phyloP scores from a whole-genome alignment of 2,329 filamentous ascomycete genomes.

The Exophiala mesophila region DNA sequence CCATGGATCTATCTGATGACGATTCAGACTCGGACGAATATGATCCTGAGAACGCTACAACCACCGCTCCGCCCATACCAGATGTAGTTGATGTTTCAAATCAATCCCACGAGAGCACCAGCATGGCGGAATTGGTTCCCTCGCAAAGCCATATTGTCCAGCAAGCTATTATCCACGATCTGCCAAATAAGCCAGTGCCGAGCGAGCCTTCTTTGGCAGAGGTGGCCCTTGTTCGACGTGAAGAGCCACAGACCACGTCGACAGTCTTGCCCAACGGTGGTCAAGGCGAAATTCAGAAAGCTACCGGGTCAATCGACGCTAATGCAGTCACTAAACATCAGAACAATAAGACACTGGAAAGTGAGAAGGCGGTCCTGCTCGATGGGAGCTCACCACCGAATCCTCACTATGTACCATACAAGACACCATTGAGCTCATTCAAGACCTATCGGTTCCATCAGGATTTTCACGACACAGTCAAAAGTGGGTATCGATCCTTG shows the following conservation, averaged over 20 bases:
- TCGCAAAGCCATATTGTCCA: no score
- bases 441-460: conserved; percentile 88
- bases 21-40: conserved; percentile 26
- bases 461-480: conserved; percentile 62
- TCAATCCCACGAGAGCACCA: no score
- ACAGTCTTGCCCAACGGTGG: conserved; percentile 7
- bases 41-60: conserved; percentile 33
- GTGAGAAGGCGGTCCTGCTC: background rate
- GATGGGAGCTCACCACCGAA: conserved; percentile 13
- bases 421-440: conserved; percentile 77
- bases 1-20: conserved; percentile 14
- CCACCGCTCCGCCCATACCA: no score
- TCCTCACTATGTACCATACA: conserved; percentile 60
- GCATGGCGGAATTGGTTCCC: no score
- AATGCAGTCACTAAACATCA: conserved; percentile 11
- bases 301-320: conserved; percentile 12
- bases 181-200: no score
- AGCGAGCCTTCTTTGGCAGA: no score
- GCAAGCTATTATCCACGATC: no score
- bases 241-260: conserved; percentile 9
- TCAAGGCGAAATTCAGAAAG: conserved; percentile 14
- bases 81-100: no score
- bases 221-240: no score
- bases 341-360: conserved; percentile 1
- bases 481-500: conserved; percentile 77